Evolutionary conservation across 140 eudicot genomes (phyloP).

Genomic region (Artemisia princeps): DNA sequence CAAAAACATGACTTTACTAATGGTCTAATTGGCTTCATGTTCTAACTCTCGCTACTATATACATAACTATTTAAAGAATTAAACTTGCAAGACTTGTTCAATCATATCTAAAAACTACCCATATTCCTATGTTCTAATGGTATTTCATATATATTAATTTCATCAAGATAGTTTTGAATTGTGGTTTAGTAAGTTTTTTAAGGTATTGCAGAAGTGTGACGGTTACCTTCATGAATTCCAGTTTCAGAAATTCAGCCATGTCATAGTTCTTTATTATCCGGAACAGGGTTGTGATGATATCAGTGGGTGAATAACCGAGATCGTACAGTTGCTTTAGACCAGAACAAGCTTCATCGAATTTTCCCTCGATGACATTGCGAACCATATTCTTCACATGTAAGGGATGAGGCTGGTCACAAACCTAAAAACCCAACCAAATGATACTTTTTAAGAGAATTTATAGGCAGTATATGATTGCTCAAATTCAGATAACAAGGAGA

Average conservation of each 20-base stretch:
- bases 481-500: not conserved
- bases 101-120: not conserved
- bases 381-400: slow-evolving; percentile 92
- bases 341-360: slow-evolving; percentile 90
- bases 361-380: slow-evolving; percentile 79
- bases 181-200: not conserved
- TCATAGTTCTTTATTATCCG: slow-evolving; percentile 95
- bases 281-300: slow-evolving; percentile 91
- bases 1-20: too few species aligned
- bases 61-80: not conserved
- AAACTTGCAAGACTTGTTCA: not conserved
- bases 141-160: not conserved
- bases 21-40: too few species aligned
- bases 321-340: slow-evolving; percentile 85
- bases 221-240: slow-evolving; percentile 97
- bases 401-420: slow-evolving; percentile 98
- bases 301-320: slow-evolving; percentile 97
- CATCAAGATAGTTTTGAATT: not conserved
- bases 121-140: not conserved
- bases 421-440: slow-evolving; percentile 40
- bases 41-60: not conserved
- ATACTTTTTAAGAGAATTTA: not conserved
- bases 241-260: slow-evolving; percentile 83
- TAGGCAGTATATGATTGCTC: not conserved
- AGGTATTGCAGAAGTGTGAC: not conserved